These are phyloP conservation scores for Kuraishia molischiana DNA, from an alignment of 805 yeast species.

Conservation along the genomic window DNA sequence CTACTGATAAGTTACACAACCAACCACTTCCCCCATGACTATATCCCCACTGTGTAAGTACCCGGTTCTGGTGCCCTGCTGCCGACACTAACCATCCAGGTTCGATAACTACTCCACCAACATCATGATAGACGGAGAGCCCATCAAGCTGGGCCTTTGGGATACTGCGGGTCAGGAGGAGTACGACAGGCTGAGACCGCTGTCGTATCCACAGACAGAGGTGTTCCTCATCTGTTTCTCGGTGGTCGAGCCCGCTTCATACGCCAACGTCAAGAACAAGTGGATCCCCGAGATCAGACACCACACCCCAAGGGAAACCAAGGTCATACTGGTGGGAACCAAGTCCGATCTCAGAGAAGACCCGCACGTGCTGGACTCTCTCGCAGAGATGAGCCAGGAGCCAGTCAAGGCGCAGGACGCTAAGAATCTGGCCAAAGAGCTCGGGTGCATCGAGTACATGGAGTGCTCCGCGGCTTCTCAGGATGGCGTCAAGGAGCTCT, in stretches of 20 bases:
- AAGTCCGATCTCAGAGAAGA: constrained; percentile 81
- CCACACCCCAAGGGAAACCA: constrained; percentile 65
- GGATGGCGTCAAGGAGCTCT: constrained; percentile 75
- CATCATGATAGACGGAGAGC: constrained; percentile 73
- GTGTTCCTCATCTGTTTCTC: constrained; percentile 83
- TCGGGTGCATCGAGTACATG: constrained; percentile 63
- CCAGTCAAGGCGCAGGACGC: constrained; percentile 63
- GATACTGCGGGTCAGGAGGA: constrained; percentile 96
- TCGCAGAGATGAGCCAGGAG: constrained; percentile 48
- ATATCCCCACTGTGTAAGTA: constrained; percentile 73
- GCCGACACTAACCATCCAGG: constrained; percentile 8
- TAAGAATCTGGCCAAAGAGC: constrained; percentile 51
- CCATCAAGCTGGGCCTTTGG: constrained; percentile 82
- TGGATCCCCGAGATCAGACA: constrained; percentile 84
- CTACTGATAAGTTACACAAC: constrained; percentile 82
- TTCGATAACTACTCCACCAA: constrained; percentile 88
- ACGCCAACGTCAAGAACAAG: constrained; percentile 70
- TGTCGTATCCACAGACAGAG: constrained; percentile 88
- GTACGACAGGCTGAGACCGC: constrained; percentile 81
- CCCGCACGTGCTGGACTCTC: constrained; percentile 59
- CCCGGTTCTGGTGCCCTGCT: neutral
- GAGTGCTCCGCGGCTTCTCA: constrained; percentile 92
- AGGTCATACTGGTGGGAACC: constrained; percentile 77
- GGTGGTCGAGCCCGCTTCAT: constrained; percentile 70
- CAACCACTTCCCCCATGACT: constrained; percentile 87